Percentiles rank a stretch among this genome's conserved stretches.
Conservation (phyloP, 306 rosid genomes). For the Ziziphus jujuba region DNA sequence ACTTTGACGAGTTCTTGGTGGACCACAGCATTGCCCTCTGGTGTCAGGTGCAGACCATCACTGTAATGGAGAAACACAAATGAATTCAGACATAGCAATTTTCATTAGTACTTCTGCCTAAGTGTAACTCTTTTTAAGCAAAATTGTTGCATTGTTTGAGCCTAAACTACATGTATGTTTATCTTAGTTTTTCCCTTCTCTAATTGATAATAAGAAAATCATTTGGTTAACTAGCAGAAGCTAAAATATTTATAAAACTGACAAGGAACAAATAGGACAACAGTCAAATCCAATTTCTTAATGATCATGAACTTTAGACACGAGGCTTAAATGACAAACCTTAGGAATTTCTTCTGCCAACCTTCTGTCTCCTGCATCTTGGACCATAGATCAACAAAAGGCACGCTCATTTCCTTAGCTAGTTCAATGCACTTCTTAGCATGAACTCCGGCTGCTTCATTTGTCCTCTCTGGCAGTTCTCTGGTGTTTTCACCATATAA, state of each 20-base stretch:
- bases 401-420: conserved; percentile 64
- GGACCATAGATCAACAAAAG: conserved; percentile 75
- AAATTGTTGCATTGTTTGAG: too few species aligned
- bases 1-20: conserved; percentile 43
- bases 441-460: conserved; percentile 73
- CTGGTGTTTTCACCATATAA: conserved; percentile 63
- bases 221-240: not conserved
- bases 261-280: conserved; percentile 2
- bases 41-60: conserved; percentile 86
- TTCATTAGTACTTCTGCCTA: not conserved
- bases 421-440: conserved; percentile 69
- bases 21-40: conserved; percentile 72
- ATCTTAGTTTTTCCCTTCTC: too few species aligned
- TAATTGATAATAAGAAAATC: too few species aligned
- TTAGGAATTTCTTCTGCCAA: conserved; percentile 78
- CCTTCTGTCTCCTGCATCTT: conserved; percentile 88
- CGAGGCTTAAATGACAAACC: conserved; percentile 48
- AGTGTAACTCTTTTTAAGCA: conserved; percentile 8
- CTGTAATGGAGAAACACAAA: conserved; percentile 35
- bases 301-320: not conserved
- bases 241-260: not conserved
- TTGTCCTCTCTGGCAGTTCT: conserved; percentile 69
- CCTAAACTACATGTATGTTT: too few species aligned
- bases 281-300: conserved; percentile 4
- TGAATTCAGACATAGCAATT: not conserved